Percentiles rank a stretch among this genome's conserved stretches.
phyloP scores from a whole-genome alignment of 2,329 filamentous ascomycete species.

The Kalaharituber pfeilii region DNA sequence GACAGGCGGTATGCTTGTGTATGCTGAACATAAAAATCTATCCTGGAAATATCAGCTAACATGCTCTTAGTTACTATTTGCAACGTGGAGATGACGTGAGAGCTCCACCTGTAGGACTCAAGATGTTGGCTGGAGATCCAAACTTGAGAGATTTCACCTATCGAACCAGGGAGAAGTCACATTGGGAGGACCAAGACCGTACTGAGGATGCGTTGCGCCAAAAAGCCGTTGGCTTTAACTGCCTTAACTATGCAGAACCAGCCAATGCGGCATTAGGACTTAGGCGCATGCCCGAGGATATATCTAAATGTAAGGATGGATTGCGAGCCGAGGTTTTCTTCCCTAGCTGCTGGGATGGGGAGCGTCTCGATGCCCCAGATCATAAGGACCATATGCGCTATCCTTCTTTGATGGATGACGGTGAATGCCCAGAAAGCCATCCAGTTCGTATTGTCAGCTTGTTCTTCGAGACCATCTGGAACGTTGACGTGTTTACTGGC shows the following conservation, averaged over 20 bases:
- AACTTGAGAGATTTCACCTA: constrained; percentile 51
- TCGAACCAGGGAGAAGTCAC: constrained; percentile 46
- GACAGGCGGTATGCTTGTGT: constrained; percentile 71
- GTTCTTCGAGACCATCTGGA: constrained; percentile 74
- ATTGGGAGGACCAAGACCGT: constrained; percentile 47
- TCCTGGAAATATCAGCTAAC: background rate
- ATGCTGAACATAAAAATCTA: constrained; percentile 28
- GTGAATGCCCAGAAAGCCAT: constrained; percentile 54
- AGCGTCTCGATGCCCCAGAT: constrained; percentile 37
- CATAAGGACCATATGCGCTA: constrained; percentile 57
- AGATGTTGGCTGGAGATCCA: constrained; percentile 64
- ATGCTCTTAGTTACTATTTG: constrained; percentile 58
- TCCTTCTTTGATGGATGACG: constrained; percentile 57
- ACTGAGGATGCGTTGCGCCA: constrained; percentile 48
- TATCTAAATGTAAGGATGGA: constrained; percentile 65
- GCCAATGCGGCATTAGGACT: constrained; percentile 63
- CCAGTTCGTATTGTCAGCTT: constrained; percentile 53
- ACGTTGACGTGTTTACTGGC: constrained; percentile 48
- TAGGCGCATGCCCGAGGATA: constrained; percentile 66
- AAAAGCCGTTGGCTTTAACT: constrained; percentile 87
- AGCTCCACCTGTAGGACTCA: constrained; percentile 60
- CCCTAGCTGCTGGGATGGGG: constrained; percentile 75
- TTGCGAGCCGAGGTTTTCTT: constrained; percentile 73
- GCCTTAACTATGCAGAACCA: constrained; percentile 54
- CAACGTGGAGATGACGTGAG: constrained; percentile 47